Evolutionary conservation across 352 stramenopile species (phyloP).

Genomic region (Chrysophaeum taylorii): DNA sequence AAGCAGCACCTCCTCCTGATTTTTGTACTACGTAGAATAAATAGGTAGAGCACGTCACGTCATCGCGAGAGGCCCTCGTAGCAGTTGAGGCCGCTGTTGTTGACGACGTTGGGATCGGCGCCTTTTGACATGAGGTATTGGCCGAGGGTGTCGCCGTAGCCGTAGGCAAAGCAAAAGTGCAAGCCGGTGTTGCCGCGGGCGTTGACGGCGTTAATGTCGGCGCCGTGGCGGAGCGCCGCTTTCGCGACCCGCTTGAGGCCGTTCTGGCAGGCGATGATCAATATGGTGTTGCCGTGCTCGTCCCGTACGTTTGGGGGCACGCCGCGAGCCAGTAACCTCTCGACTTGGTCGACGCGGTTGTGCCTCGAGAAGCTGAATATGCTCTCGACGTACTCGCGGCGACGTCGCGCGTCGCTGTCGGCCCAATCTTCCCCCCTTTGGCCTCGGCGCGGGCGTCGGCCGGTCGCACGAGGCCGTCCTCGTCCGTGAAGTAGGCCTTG

Average conservation of each 20-base stretch:
- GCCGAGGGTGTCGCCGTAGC: slow-evolving; percentile 60
- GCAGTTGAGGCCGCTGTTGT: slow-evolving; percentile 52
- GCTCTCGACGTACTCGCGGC: slow-evolving; percentile 31
- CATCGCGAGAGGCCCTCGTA: slow-evolving; percentile 32
- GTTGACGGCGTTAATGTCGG: slow-evolving; percentile 66
- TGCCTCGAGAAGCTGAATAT: slow-evolving; percentile 64
- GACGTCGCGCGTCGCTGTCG: background rate
- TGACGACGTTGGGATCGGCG: slow-evolving; percentile 54
- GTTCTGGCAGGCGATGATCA: slow-evolving; percentile 69
- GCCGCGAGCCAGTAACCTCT: slow-evolving; percentile 61
- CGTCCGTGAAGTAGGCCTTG: background rate
- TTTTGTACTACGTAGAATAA: too few species aligned
- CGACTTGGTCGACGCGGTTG: slow-evolving; percentile 62
- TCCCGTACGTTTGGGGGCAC: slow-evolving; percentile 57
- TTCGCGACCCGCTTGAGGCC: slow-evolving; percentile 73
- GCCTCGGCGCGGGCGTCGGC: background rate
- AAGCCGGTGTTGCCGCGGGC: slow-evolving; percentile 63
- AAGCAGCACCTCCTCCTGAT: too few species aligned
- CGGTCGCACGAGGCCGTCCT: background rate
- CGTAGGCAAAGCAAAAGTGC: slow-evolving; percentile 72
- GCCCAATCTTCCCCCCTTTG: background rate
- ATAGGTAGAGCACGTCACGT: too few species aligned
- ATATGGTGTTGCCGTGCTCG: slow-evolving; percentile 60
- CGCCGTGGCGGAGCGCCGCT: slow-evolving; percentile 57
- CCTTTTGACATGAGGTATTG: slow-evolving; percentile 72